These are phyloP conservation scores for Rutstroemia sp. DNA, from an alignment of 2,329 filamentous ascomycete species.

Conservation along the genomic window DNA sequence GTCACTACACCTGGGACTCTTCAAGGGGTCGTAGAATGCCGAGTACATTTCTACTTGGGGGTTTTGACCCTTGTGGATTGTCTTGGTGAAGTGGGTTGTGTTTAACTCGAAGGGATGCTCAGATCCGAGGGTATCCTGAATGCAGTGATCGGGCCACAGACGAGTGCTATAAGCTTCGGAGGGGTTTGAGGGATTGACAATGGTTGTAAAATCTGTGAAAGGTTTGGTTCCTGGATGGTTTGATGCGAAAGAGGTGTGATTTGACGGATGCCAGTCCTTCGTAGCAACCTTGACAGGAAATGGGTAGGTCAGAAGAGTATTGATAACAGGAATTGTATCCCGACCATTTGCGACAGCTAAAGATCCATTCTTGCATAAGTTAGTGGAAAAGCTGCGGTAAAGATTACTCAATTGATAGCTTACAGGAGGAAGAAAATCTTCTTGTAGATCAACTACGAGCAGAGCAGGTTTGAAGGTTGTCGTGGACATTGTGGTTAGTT, in stretches of 20 bases:
- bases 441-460: conserved; percentile 80
- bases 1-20: conserved; percentile 48
- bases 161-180: conserved; percentile 56
- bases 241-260: conserved; percentile 82
- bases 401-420: conserved; percentile 30
- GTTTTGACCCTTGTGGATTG: conserved; percentile 74
- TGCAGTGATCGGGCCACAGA: conserved; percentile 88
- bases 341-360: conserved; percentile 73
- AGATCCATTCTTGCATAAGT: conserved; percentile 58
- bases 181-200: conserved; percentile 59
- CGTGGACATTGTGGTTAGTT: conserved; percentile 8
- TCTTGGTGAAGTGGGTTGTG: conserved; percentile 45
- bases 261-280: conserved; percentile 80
- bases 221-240: conserved; percentile 66
- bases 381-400: neutral
- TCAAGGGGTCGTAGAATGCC: conserved; percentile 78
- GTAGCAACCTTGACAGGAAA: conserved; percentile 75
- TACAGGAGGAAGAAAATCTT: conserved; percentile 91
- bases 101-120: conserved; percentile 68
- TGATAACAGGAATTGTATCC: conserved; percentile 62
- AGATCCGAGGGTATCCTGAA: conserved; percentile 66
- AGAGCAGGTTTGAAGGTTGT: conserved; percentile 44
- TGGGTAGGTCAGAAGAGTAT: conserved; percentile 62
- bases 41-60: conserved; percentile 84
- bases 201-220: conserved; percentile 56